Percentiles rank a stretch among this genome's conserved stretches.
These are phyloP conservation scores for Xylaria acuta DNA, from an alignment of 495 filamentous ascomycete species.

Conservation along the genomic window DNA sequence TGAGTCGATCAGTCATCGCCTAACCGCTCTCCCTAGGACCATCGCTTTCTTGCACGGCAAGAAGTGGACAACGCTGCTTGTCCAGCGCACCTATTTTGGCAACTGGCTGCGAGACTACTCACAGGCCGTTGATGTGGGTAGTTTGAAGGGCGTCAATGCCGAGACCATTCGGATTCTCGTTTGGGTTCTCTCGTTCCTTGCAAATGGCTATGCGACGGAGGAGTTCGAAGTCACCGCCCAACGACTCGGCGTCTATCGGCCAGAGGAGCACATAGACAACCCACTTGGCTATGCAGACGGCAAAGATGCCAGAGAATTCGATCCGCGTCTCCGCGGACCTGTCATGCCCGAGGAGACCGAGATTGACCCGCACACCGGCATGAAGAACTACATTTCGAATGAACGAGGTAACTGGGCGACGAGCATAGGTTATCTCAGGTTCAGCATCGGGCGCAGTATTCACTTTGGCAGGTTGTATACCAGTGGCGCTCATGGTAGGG, in stretches of 20 bases:
- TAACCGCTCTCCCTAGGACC: slow-evolving; percentile 47
- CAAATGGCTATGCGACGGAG: slow-evolving; percentile 93
- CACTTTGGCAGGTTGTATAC: slow-evolving; percentile 90
- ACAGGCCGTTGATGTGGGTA: slow-evolving; percentile 91
- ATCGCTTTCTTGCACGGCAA: slow-evolving; percentile 86
- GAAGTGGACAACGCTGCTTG: slow-evolving; percentile 92
- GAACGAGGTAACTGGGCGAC: slow-evolving; percentile 85
- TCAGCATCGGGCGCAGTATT: slow-evolving; percentile 81
- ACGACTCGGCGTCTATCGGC: slow-evolving; percentile 87
- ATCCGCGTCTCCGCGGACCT: slow-evolving; percentile 80
- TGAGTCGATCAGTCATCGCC: background rate
- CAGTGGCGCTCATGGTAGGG: slow-evolving; percentile 65
- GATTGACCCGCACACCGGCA: slow-evolving; percentile 82
- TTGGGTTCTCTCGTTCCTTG: slow-evolving; percentile 91
- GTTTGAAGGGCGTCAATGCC: slow-evolving; percentile 85
- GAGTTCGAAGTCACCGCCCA: slow-evolving; percentile 97
- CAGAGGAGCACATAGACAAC: slow-evolving; percentile 95
- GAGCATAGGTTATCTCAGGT: slow-evolving; percentile 86
- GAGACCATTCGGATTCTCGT: slow-evolving; percentile 88
- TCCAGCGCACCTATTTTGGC: slow-evolving; percentile 93
- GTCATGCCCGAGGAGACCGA: slow-evolving; percentile 78
- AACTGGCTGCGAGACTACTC: slow-evolving; percentile 81
- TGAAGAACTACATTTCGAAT: slow-evolving; percentile 99
- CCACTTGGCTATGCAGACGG: slow-evolving; percentile 91
- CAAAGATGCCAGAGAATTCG: slow-evolving; percentile 81